Evolutionary conservation across 225 moss, liverwort and hornwort species (phyloP).

Genomic region (Bryum argenteum): DNA sequence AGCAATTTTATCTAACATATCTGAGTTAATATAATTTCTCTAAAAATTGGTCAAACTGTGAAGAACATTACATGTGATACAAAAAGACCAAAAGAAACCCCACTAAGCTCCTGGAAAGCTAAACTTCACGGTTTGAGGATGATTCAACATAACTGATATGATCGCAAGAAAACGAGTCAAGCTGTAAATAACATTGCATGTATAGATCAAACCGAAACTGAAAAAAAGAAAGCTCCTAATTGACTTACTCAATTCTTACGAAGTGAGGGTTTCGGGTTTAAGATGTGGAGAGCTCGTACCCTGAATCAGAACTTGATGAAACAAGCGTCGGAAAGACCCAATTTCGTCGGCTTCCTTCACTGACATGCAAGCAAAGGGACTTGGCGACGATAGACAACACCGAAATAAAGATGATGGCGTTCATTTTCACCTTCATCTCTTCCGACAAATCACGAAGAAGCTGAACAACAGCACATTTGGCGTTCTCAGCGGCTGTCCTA

Average conservation of each 20-base stretch:
- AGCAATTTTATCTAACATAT: too few relatives aligned
- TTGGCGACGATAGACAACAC: conserved; percentile 78
- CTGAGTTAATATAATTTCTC: too few relatives aligned
- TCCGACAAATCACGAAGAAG: conserved; percentile 70
- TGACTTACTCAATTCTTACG: background rate
- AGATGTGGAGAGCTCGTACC: conserved; percentile 29
- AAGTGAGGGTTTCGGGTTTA: background rate
- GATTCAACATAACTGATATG: background rate
- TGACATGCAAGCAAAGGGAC: conserved; percentile 75
- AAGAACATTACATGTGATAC: too few relatives aligned
- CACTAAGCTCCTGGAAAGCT: background rate
- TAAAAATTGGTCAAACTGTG: too few relatives aligned
- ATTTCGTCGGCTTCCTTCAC: conserved; percentile 82
- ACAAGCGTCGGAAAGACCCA: conserved; percentile 75
- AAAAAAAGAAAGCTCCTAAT: background rate
- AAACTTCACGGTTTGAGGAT: background rate
- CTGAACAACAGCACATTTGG: conserved; percentile 62
- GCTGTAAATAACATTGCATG: background rate
- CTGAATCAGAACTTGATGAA: conserved; percentile 33
- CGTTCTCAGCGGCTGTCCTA: conserved; percentile 66
- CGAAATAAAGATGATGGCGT: conserved; percentile 73
- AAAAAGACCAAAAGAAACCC: too few relatives aligned
- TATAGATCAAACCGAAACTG: background rate
- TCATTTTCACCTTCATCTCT: conserved; percentile 79
- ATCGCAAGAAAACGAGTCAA: background rate